A percentile compares a stretch with the other conserved stretches of the same genome.
phyloP scores from a whole-genome alignment of 2,329 filamentous ascomycete species.

The Fusarium sp. region DNA sequence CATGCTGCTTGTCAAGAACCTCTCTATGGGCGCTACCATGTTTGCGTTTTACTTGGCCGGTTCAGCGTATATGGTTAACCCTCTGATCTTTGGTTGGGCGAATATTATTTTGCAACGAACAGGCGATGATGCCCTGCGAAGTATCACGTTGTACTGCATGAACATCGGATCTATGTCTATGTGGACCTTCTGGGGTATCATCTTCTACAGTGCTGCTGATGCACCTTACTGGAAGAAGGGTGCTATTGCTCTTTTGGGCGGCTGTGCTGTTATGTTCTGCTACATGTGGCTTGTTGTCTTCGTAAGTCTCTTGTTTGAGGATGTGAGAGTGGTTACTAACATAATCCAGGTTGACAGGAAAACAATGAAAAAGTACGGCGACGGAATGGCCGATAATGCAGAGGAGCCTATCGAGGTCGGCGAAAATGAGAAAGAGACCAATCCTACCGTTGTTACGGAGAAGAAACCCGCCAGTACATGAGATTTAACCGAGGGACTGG shows the following conservation, averaged over 20 bases:
- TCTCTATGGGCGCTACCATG: slow-evolving; percentile 35
- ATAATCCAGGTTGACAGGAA: neutral
- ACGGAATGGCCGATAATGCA: neutral
- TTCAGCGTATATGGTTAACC: slow-evolving; percentile 43
- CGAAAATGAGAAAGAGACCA: neutral
- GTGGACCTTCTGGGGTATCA: slow-evolving; percentile 59
- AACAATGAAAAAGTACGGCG: neutral
- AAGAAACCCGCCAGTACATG: neutral
- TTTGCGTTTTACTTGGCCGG: slow-evolving; percentile 42
- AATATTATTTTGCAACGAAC: slow-evolving; percentile 38
- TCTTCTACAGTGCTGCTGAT: slow-evolving; percentile 55
- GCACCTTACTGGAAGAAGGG: slow-evolving; percentile 55
- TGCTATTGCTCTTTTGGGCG: slow-evolving; percentile 40
- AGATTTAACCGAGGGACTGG: neutral
- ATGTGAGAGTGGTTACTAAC: neutral
- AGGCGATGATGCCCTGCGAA: slow-evolving; percentile 54
- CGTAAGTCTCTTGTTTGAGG: neutral
- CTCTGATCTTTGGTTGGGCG: slow-evolving; percentile 44
- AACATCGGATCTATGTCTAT: slow-evolving; percentile 53
- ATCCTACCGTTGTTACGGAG: neutral
- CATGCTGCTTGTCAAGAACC: slow-evolving; percentile 36
- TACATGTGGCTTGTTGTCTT: slow-evolving; percentile 34
- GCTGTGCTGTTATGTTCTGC: slow-evolving; percentile 29
- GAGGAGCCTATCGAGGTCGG: neutral
- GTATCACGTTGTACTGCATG: slow-evolving; percentile 55